phyloP scores from a whole-genome alignment of 495 filamentous ascomycete species.

The Talaromyces stipitatus region DNA sequence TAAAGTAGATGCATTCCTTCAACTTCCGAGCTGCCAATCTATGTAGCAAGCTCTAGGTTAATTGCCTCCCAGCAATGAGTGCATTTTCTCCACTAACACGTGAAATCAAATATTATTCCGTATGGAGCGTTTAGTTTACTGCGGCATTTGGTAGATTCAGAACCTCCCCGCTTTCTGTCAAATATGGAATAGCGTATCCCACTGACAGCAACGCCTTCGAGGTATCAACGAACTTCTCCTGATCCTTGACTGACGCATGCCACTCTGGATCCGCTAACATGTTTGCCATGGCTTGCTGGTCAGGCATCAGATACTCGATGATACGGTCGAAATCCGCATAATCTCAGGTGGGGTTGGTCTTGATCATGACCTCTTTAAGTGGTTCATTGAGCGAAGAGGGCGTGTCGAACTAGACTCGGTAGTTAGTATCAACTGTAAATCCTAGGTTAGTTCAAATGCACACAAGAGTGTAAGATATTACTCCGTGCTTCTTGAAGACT shows the following conservation, averaged over 20 bases:
- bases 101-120: no score
- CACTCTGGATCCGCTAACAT: constrained; percentile 22
- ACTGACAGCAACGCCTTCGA: constrained; percentile 17
- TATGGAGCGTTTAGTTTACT: no score
- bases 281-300: constrained; percentile 11
- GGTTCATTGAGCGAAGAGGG: constrained; percentile 16
- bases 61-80: no score
- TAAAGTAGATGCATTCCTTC: no score
- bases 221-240: constrained; percentile 21
- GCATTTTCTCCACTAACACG: no score
- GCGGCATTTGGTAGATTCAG: no score
- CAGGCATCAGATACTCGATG: constrained; percentile 8
- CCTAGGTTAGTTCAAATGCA: constrained; percentile 2
- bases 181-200: constrained; percentile 14
- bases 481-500: constrained; percentile 20
- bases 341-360: constrained; percentile 13
- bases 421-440: not conserved
- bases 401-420: constrained; percentile 16
- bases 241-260: constrained; percentile 16
- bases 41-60: no score
- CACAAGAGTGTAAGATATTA: constrained; percentile 18
- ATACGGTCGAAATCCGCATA: constrained; percentile 9
- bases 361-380: constrained; percentile 14
- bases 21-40: no score
- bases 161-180: constrained; percentile 8